These are phyloP conservation scores for Biancaea sappan DNA, from an alignment of 306 rosid genomes.

Conservation along the genomic window DNA sequence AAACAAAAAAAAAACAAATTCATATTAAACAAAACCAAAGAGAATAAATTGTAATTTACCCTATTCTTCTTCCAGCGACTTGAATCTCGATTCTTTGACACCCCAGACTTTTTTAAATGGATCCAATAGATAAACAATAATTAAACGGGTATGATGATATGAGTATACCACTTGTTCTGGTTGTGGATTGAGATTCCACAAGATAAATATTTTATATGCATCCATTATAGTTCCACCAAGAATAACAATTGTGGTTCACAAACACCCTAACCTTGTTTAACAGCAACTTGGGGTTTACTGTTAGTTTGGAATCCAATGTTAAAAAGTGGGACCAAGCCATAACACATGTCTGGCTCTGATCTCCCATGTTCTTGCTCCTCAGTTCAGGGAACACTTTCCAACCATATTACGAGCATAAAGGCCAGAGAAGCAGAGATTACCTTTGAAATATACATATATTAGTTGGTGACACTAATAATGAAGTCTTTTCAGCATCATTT, in stretches of 20 bases:
- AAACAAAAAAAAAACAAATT: too few relatives aligned
- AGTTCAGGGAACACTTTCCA: conserved; percentile 12
- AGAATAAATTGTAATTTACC: too few relatives aligned
- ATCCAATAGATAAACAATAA: not conserved
- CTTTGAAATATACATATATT: not conserved
- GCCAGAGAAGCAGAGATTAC: not conserved
- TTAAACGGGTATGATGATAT: not conserved
- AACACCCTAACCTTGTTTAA: not conserved
- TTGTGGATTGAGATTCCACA: not conserved
- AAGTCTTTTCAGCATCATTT: not conserved
- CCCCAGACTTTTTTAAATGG: too few relatives aligned
- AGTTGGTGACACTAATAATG: not conserved
- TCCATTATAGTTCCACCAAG: not conserved
- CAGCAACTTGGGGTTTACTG: not conserved
- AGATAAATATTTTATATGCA: not conserved
- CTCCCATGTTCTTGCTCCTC: conserved; percentile 19
- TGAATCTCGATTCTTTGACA: not conserved
- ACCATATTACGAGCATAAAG: not conserved
- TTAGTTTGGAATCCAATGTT: not conserved
- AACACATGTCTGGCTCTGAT: too few relatives aligned
- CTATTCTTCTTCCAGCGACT: not conserved
- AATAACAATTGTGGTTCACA: not conserved
- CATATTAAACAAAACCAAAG: too few relatives aligned
- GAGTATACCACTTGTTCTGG: not conserved
- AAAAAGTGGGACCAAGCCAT: not conserved